These are phyloP conservation scores for Carallia brachiata DNA, from an alignment of 345 rosid genomes.

Conservation along the genomic window DNA sequence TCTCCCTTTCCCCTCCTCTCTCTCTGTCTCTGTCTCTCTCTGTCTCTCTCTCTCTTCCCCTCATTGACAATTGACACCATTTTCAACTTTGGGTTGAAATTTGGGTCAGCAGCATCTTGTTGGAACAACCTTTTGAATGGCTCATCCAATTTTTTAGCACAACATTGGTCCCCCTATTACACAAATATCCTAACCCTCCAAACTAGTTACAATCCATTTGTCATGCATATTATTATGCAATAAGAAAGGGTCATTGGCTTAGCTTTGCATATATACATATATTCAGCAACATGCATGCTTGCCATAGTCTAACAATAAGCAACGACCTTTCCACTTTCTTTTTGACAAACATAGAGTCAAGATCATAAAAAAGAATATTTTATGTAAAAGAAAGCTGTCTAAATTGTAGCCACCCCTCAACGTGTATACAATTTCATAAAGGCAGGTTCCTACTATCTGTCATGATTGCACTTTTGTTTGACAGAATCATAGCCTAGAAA, in stretches of 20 bases:
- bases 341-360: not conserved
- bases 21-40: not conserved
- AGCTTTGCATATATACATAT: slow-evolving; percentile 3
- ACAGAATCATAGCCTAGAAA: slow-evolving; percentile 11
- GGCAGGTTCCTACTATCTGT: slow-evolving; percentile 11
- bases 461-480: slow-evolving; percentile 16
- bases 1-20: slow-evolving; percentile 7
- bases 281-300: not conserved
- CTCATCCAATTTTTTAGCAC: slow-evolving; percentile 29
- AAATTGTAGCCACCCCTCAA: slow-evolving; percentile 1
- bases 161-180: slow-evolving; percentile 28
- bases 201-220: slow-evolving; percentile 12
- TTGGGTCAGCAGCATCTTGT: slow-evolving; percentile 32
- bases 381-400: slow-evolving; percentile 11
- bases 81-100: slow-evolving; percentile 31
- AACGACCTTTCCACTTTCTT: not conserved
- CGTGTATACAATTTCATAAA: not conserved
- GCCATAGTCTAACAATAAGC: not conserved
- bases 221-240: slow-evolving; percentile 15
- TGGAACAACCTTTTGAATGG: slow-evolving; percentile 17
- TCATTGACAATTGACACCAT: slow-evolving; percentile 15
- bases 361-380: no score
- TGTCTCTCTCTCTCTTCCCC: no score
- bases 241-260: slow-evolving; percentile 3
- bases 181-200: not conserved